A percentile compares a stretch with the other conserved stretches of the same genome.
These are phyloP conservation scores for Phytophthora cryptogea DNA, from an alignment of 352 stramenopile genomes.

Conservation along the genomic window DNA sequence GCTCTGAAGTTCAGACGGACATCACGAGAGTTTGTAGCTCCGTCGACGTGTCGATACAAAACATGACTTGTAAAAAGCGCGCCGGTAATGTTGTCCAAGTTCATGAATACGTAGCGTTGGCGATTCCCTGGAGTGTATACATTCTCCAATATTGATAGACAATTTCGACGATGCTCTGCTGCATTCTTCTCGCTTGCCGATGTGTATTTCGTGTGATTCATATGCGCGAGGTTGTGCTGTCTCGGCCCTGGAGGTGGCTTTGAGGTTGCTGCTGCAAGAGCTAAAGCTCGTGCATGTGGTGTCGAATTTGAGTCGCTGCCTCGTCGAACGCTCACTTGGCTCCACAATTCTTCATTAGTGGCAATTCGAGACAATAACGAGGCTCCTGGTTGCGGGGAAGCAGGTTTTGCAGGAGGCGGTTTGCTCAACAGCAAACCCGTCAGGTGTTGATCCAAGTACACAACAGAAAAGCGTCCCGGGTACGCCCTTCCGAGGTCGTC, in stretches of 20 bases:
- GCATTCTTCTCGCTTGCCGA: neutral
- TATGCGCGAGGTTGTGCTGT: neutral
- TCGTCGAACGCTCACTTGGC: constrained; percentile 5
- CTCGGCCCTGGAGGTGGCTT: neutral
- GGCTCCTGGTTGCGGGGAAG: neutral
- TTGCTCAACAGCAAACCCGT: neutral
- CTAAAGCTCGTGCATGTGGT: constrained; percentile 5
- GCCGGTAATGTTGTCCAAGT: constrained; percentile 22
- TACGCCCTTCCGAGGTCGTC: constrained; percentile 2
- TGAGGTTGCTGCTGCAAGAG: constrained; percentile 1
- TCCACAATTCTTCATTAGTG: constrained; percentile 1
- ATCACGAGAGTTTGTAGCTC: constrained; percentile 3
- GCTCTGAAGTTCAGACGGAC: constrained; percentile 11
- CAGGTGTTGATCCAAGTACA: constrained; percentile 7
- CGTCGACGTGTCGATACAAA: constrained; percentile 16
- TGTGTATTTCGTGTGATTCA: neutral
- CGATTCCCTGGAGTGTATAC: constrained; percentile 1
- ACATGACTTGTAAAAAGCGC: constrained; percentile 5
- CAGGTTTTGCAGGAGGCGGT: too few relatives aligned
- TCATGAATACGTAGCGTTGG: constrained; percentile 19
- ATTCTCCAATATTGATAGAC: constrained; percentile 9
- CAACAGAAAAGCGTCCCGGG: constrained; percentile 2
- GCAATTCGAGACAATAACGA: constrained; percentile 8
- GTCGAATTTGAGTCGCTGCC: neutral
- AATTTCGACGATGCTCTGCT: neutral